Evolutionary conservation across 805 yeast species (phyloP).

Genomic region (Myxozyma melibiosi): DNA sequence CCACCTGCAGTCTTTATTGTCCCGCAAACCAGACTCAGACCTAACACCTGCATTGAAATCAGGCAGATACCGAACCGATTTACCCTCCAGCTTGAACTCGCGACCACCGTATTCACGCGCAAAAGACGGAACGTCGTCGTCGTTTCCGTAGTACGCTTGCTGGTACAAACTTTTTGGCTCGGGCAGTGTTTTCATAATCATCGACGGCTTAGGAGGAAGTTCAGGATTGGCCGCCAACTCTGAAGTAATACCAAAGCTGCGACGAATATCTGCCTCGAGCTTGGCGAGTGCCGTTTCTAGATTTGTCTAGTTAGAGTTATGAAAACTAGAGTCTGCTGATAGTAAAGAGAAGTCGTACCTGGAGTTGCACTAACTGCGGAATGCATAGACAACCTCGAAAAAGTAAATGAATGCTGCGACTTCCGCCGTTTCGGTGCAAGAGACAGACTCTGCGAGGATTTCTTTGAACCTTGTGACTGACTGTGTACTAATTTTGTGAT

Average conservation of each 20-base stretch:
- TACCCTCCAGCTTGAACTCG: constrained; percentile 53
- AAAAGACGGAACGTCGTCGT: constrained; percentile 52
- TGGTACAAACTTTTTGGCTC: constrained; percentile 55
- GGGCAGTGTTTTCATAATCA: constrained; percentile 53
- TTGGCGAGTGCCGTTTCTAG: constrained; percentile 1
- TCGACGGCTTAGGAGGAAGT: constrained; percentile 25
- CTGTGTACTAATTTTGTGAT: neutral
- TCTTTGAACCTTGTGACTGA: neutral
- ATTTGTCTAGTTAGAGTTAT: neutral
- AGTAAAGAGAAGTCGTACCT: neutral
- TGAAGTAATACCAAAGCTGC: constrained; percentile 1
- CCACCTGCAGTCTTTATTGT: constrained; percentile 8
- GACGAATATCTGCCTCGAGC: constrained; percentile 1
- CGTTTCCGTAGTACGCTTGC: constrained; percentile 65
- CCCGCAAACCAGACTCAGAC: constrained; percentile 6
- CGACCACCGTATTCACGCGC: constrained; percentile 72
- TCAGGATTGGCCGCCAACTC: constrained; percentile 9
- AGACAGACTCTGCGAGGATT: neutral
- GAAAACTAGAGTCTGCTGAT: neutral
- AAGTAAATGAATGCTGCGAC: neutral
- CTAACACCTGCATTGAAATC: constrained; percentile 28
- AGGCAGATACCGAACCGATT: constrained; percentile 43
- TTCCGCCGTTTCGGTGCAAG: neutral
- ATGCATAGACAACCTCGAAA: neutral
- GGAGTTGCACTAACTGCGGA: neutral